phyloP scores from a whole-genome alignment of 2,329 filamentous ascomycete species.

The Fusarium sp. region DNA sequence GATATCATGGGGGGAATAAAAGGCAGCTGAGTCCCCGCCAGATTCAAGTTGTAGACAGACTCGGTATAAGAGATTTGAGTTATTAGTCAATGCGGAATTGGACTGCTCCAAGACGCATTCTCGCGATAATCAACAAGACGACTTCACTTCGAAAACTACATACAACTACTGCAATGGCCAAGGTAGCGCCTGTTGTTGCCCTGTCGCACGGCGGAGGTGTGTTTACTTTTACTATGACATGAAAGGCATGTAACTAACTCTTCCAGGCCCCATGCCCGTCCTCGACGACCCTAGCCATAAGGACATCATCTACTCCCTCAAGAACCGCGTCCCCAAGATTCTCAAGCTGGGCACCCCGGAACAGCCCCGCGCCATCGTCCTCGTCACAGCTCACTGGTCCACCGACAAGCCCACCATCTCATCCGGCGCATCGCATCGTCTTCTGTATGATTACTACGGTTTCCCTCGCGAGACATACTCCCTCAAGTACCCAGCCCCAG shows the following conservation, averaged over 20 bases:
- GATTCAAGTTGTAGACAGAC: not conserved
- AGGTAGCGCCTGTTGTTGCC: slow-evolving; percentile 58
- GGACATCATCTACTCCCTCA: slow-evolving; percentile 63
- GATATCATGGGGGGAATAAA: slow-evolving; percentile 25
- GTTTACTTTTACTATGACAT: slow-evolving; percentile 10
- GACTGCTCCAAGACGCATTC: slow-evolving; percentile 18
- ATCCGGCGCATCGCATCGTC: slow-evolving; percentile 57
- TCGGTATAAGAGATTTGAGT: not conserved
- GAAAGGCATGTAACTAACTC: not conserved
- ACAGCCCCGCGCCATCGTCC: slow-evolving; percentile 63
- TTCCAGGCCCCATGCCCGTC: slow-evolving; percentile 66
- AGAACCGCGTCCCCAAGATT: slow-evolving; percentile 65
- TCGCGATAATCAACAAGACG: not conserved
- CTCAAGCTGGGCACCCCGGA: slow-evolving; percentile 65
- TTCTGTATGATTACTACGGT: slow-evolving; percentile 70
- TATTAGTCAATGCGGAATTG: slow-evolving; percentile 19
- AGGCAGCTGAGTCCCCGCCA: slow-evolving; percentile 1
- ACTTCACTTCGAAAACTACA: slow-evolving; percentile 7
- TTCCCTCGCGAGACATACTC: slow-evolving; percentile 68
- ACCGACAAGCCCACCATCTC: slow-evolving; percentile 63
- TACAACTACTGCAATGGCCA: slow-evolving; percentile 48
- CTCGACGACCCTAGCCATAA: slow-evolving; percentile 66
- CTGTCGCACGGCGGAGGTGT: slow-evolving; percentile 63
- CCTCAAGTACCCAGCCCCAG: slow-evolving; percentile 68
- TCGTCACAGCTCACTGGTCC: slow-evolving; percentile 71